These are phyloP conservation scores for Pseudocercospora vitis DNA, from an alignment of 2,329 filamentous ascomycete genomes.

Conservation along the genomic window DNA sequence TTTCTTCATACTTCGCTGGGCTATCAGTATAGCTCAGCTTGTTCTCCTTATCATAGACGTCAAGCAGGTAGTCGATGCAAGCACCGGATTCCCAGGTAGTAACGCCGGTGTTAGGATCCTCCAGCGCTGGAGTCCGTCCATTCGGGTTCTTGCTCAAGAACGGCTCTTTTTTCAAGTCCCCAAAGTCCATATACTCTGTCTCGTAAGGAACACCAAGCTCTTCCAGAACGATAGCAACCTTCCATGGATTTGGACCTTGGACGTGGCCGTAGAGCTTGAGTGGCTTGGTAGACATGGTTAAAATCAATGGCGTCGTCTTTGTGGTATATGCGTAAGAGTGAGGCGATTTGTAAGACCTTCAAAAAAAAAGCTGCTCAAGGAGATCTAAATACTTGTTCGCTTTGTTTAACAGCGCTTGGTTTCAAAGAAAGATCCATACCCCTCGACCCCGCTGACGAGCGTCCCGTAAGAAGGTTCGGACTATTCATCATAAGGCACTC, in stretches of 20 bases:
- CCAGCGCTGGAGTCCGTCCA: constrained; percentile 44
- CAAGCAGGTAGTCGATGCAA: constrained; percentile 33
- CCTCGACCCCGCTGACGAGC: constrained; percentile 3
- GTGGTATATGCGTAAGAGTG: no score
- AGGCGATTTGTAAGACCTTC: no score
- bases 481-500: constrained; percentile 4
- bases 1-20: constrained; percentile 29
- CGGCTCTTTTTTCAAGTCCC: constrained; percentile 43
- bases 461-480: constrained; percentile 3
- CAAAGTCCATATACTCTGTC: constrained; percentile 39
- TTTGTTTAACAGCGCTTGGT: neutral
- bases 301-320: neutral
- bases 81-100: constrained; percentile 41
- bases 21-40: constrained; percentile 29
- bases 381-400: no score
- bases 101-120: constrained; percentile 48
- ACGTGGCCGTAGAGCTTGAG: constrained; percentile 35
- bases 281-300: constrained; percentile 27
- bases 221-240: constrained; percentile 48
- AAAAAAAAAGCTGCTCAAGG: neutral
- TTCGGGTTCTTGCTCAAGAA: constrained; percentile 47
- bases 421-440: neutral
- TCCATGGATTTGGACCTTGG: constrained; percentile 45
- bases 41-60: constrained; percentile 37
- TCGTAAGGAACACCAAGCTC: constrained; percentile 47